A percentile compares a stretch with the other conserved stretches of the same genome.
Conservation (phyloP, 495 filamentous ascomycete species). For the Talaromyces thailandensis region DNA sequence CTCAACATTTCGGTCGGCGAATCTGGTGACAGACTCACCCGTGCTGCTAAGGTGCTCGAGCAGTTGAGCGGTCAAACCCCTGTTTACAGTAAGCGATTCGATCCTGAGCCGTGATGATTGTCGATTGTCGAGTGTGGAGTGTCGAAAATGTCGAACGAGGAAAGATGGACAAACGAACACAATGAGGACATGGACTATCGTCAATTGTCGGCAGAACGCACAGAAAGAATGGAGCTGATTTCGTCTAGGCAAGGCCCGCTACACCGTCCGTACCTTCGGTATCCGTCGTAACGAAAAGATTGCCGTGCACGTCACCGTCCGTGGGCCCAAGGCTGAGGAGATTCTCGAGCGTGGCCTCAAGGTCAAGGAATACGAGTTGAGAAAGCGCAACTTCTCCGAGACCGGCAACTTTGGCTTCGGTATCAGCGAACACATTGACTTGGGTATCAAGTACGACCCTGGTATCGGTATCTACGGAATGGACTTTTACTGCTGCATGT, state of each 20-base stretch:
- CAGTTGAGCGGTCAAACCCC: constrained; percentile 99
- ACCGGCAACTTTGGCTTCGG: constrained; percentile 99
- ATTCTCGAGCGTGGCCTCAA: constrained; percentile 99
- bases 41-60: constrained; percentile 99
- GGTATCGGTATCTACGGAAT: constrained; percentile 99
- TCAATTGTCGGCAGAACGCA: not conserved
- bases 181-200: not conserved
- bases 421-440: constrained; percentile 99
- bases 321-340: constrained; percentile 99
- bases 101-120: not conserved
- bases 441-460: constrained; percentile 99
- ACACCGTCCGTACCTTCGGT: constrained; percentile 99
- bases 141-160: constrained; percentile 2
- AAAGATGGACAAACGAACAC: not conserved
- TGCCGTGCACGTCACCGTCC: constrained; percentile 97
- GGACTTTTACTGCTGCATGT: constrained; percentile 99
- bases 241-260: constrained; percentile 85
- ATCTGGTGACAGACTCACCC: constrained; percentile 99
- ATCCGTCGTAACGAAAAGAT: constrained; percentile 99
- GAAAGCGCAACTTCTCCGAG: constrained; percentile 98
- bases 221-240: not conserved
- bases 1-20: constrained; percentile 99
- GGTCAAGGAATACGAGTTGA: constrained; percentile 99
- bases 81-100: constrained; percentile 73
- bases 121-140: not conserved